Base-by-base conservation (phyloP, 202 grass and related monocot genomes). In the Musa balbisiana region DNA sequence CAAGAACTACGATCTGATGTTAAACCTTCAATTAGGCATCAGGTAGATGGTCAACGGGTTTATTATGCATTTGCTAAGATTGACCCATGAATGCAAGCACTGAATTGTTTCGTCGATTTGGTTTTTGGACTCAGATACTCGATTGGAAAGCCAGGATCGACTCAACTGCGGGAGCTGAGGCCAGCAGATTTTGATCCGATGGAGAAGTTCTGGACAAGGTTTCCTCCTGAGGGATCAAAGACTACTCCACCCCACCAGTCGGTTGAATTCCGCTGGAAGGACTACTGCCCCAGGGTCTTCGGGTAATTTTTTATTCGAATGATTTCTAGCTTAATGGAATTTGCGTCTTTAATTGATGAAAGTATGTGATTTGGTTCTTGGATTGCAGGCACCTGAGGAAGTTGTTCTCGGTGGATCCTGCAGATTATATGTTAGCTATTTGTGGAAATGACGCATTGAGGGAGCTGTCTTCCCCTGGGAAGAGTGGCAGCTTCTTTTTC, bases 401-500 rank as follows among this genome's bases (percentile, higher is more conserved):
- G 27, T 73, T 97, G 76, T 97, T 97, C 74, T 62, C 88, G 49
- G 83, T 93, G 14, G 94, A 97, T 91, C 91, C 84, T 20, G 94
- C 94, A 0, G 94, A 97, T 91, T 97, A 97, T 81, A 97, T 97
- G 94, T 64, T 97, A 0, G 94, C 90, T 0, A 97, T 97, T 53
- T 97, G 90, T 26, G 90, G 93, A 69, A 88, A 97, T 80, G 93
- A 91, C 81, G 88, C 88, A 69, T 66, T 97, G 55, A 91, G 94
- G 63, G 94, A 97, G 69, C 73, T 97, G 11, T 97, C 94, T 63
- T 97, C 94, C 10, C 94, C 94, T 76, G 94, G 94, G 21, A 97
- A 97, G 71, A 97, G 90, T 27, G 94, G 90, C n/a, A 97, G 94
- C 54, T 93, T 97, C 86, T 97, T 97, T 76, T 97, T 93, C 74